A percentile compares a stretch with the other conserved stretches of the same genome.
Conservation (phyloP, 2,329 filamentous ascomycete genomes). For the Apiospora phragmitis region DNA sequence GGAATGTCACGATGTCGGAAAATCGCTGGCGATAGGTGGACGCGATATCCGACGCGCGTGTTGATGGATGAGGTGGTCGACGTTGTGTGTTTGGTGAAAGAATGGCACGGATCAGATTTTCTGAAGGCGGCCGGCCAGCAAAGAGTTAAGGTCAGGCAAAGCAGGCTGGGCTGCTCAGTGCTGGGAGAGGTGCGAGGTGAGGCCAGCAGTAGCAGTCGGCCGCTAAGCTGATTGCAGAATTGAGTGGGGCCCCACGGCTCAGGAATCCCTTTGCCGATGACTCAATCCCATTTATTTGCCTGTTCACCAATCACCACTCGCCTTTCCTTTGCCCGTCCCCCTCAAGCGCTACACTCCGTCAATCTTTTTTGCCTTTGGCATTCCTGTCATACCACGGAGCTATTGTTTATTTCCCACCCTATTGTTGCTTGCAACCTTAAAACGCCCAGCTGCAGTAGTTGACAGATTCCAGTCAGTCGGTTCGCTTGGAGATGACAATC, state of each 20-base stretch:
- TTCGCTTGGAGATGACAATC: neutral
- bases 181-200: neutral
- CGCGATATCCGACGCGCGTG: constrained; percentile 55
- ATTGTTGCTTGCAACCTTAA: constrained; percentile 9
- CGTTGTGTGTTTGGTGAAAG: constrained; percentile 12
- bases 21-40: constrained; percentile 32
- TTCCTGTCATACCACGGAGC: neutral
- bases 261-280: constrained; percentile 14
- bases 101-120: constrained; percentile 8
- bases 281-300: constrained; percentile 7
- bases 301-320: neutral
- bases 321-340: neutral
- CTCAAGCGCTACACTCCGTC: too few relatives aligned
- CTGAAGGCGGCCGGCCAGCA: constrained; percentile 4
- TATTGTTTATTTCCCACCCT: neutral
- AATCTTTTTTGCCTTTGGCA: neutral
- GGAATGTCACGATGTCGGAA: constrained; percentile 33
- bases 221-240: neutral
- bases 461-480: neutral
- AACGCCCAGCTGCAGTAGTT: constrained; percentile 1
- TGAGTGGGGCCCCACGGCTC: neutral
- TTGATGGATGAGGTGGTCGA: constrained; percentile 36
- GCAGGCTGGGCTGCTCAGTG: neutral
- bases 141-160: neutral
- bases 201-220: neutral